Percentiles rank a stretch among this genome's conserved stretches.
phyloP scores from a whole-genome alignment of 1,284 basidiomycete species.

The Leccinum olivaceoglutinosum region DNA sequence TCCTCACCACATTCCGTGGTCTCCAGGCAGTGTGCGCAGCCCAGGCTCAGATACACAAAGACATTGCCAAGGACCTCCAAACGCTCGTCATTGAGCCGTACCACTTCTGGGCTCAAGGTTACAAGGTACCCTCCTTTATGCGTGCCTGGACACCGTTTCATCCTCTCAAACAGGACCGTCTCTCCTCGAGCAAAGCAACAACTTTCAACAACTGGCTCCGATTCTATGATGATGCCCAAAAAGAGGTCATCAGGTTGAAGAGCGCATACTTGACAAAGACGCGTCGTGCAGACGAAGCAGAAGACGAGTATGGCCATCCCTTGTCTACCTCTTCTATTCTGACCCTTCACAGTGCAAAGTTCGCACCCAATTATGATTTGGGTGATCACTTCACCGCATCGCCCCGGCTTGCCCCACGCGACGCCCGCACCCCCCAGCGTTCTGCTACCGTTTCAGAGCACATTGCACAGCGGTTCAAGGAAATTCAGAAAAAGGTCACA shows the following conservation, averaged over 20 bases:
- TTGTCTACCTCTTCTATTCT: slow-evolving; percentile 9
- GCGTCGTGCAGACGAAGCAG: slow-evolving; percentile 79
- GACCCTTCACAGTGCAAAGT: slow-evolving; percentile 58
- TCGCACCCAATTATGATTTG: slow-evolving; percentile 64
- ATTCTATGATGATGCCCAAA: slow-evolving; percentile 58
- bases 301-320: slow-evolving; percentile 71
- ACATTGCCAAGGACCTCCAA: slow-evolving; percentile 62
- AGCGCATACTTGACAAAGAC: slow-evolving; percentile 74
- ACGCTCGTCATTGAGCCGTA: slow-evolving; percentile 71
- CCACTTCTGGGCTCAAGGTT: slow-evolving; percentile 61
- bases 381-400: slow-evolving; percentile 73
- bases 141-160: slow-evolving; percentile 4
- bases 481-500: slow-evolving; percentile 56
- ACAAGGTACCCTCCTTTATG: slow-evolving; percentile 44
- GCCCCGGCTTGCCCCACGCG: slow-evolving; percentile 57
- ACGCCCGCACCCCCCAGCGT: slow-evolving; percentile 42
- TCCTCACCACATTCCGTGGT: slow-evolving; percentile 73
- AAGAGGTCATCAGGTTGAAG: slow-evolving; percentile 68
- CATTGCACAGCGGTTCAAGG: slow-evolving; percentile 67
- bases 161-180: slow-evolving; percentile 44
- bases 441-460: slow-evolving; percentile 73
- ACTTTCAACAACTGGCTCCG: slow-evolving; percentile 69
- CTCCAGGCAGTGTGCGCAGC: slow-evolving; percentile 62
- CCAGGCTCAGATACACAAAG: slow-evolving; percentile 64
- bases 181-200: slow-evolving; percentile 49